Evolutionary conservation across 768 basidiomycete species (phyloP).

Genomic region (Tricholoma sp.): DNA sequence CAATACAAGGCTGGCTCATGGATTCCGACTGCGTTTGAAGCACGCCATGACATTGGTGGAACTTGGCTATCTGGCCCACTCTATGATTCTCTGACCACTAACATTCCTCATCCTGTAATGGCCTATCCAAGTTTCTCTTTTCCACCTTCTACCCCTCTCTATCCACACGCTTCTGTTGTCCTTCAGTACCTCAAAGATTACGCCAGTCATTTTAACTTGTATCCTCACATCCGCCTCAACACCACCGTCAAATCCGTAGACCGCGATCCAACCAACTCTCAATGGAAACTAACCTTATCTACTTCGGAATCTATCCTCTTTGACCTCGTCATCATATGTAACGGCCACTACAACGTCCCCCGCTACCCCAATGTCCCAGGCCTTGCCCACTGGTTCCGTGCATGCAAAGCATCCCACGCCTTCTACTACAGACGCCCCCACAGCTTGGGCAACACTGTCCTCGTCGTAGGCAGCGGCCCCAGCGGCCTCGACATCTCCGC

Average conservation of each 20-base stretch:
- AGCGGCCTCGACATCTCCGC: constrained; percentile 65
- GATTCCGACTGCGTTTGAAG: constrained; percentile 60
- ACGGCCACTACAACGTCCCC: constrained; percentile 70
- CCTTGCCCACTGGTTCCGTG: constrained; percentile 49
- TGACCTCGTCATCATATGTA: constrained; percentile 69
- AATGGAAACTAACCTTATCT: constrained; percentile 46
- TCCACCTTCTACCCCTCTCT: constrained; percentile 68
- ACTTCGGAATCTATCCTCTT: constrained; percentile 32
- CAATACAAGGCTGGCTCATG: constrained; percentile 58
- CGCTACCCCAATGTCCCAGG: constrained; percentile 59
- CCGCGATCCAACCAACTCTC: constrained; percentile 27
- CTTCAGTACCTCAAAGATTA: constrained; percentile 68
- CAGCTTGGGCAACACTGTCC: constrained; percentile 35
- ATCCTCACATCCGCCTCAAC: constrained; percentile 57
- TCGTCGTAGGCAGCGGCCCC: constrained; percentile 52
- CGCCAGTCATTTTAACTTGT: constrained; percentile 55
- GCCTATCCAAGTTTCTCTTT: constrained; percentile 58
- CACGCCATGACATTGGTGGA: constrained; percentile 64
- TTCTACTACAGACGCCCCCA: constrained; percentile 59
- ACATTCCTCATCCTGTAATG: constrained; percentile 79
- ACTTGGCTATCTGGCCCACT: constrained; percentile 48
- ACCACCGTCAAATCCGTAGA: constrained; percentile 45
- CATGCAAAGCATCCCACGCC: constrained; percentile 56
- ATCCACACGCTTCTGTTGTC: constrained; percentile 56
- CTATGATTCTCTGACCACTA: constrained; percentile 80